Percentiles rank a stretch among this genome's conserved stretches.
Evolutionary conservation across 108 stramenopile genomes (phyloP).

Genomic region (Aurantiochytrium sp.): DNA sequence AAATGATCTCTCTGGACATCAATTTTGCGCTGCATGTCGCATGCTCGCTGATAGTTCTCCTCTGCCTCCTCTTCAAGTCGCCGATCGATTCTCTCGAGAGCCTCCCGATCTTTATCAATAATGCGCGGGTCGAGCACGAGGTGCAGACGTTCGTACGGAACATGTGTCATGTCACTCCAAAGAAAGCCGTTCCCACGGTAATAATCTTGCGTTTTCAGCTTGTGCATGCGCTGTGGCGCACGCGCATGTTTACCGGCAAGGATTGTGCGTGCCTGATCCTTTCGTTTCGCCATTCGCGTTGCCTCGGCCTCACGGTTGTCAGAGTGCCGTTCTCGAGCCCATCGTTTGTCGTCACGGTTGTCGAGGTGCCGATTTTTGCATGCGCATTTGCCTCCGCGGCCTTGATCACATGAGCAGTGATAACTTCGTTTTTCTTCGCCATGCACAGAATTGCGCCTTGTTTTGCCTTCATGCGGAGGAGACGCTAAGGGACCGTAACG

Average conservation of each 20-base stretch:
- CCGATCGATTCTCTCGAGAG: not conserved
- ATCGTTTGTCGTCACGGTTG: not conserved
- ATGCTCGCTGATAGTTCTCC: not conserved
- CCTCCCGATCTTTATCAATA: not conserved
- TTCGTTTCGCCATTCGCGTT: not conserved
- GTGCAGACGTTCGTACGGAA: not conserved
- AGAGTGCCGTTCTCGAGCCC: not conserved
- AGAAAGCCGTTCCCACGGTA: not conserved
- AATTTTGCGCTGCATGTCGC: not conserved
- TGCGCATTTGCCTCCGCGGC: not conserved
- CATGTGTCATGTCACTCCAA: not conserved
- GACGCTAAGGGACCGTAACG: not conserved
- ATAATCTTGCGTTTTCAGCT: not conserved
- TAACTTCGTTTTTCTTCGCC: no score
- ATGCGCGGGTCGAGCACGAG: not conserved
- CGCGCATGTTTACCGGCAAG: not conserved
- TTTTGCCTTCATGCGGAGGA: no score
- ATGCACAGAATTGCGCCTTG: no score
- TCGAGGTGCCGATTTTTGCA: not conserved
- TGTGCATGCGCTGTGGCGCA: not conserved
- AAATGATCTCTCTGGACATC: not conserved
- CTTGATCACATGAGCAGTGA: no score
- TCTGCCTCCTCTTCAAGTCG: not conserved
- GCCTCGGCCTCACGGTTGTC: not conserved
- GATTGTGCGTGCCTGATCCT: no score